Evolutionary conservation across 108 stramenopile species (phyloP), one percentile per base, ranked within the genome.

Genomic region (Skeletonema menzelii): DNA sequence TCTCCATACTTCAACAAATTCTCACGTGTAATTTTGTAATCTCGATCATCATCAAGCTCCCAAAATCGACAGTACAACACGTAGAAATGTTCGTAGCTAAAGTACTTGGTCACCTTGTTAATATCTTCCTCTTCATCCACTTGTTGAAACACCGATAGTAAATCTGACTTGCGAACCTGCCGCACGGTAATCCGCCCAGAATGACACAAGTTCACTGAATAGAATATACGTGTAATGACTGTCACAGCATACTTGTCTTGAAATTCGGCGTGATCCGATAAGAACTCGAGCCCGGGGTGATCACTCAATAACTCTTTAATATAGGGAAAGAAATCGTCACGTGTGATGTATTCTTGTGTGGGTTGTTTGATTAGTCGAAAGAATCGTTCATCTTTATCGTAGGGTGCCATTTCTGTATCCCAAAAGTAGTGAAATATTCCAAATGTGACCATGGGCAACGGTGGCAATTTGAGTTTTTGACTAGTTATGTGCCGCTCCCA

Each of bases 51-150:
- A 80, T 98, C 99, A 22, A 99, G 86, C 77, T 99, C 99, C 96
- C 97, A 99, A 74, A 98, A 99, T 56, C 97, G 88, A 68, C 98
- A 98, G 79, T 98, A 99, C 49, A 98, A 74, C n/a, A 98, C 97
- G 67, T 99, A 99, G 63, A 99, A 99, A 74, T 98, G 97, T 84
- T 99, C 98, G 84, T 98, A 98, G 44, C 84, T 86, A 72, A 95
- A 92, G 82, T 92, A 95, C 61, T 89, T 79, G 24, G 88, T 95
- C 26, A 96, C 97, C 84, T 97, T 97, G 84, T 98, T 98, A 66
- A 98, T 98, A 74, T 98, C 97, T 78, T 97, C 96, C 75, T 98
- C 95, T 76, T 95, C 95, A 64, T 96, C 97, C 17, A 97, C 97
- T 44, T 82, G 76, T 32, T 84, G 77, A 76, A 97, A 96, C 64